Evolutionary conservation across 768 basidiomycete species (phyloP).

Genomic region (Pleurotus cornucopiae): DNA sequence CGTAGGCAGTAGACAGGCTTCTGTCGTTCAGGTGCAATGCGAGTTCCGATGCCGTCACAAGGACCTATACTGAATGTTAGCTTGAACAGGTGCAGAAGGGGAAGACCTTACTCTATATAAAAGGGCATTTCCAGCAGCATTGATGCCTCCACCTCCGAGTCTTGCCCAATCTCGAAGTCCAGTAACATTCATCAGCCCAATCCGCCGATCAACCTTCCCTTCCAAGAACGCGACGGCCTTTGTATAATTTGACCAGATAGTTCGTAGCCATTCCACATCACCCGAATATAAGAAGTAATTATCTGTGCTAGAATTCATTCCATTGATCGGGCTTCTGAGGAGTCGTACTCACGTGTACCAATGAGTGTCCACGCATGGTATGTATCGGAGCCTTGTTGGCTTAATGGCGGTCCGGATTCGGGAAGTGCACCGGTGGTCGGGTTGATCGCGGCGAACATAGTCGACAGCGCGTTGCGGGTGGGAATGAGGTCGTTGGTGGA

Average conservation of each 20-base stretch:
- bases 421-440: constrained; percentile 51
- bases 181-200: constrained; percentile 52
- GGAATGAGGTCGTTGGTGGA: constrained; percentile 56
- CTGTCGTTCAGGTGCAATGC: constrained; percentile 33
- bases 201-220: constrained; percentile 41
- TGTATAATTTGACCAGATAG: constrained; percentile 52
- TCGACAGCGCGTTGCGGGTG: constrained; percentile 51
- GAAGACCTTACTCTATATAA: constrained; percentile 35
- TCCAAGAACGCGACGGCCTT: constrained; percentile 52
- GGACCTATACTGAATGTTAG: constrained; percentile 28
- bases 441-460: constrained; percentile 53
- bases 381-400: constrained; percentile 43
- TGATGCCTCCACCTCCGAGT: constrained; percentile 50
- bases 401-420: constrained; percentile 47
- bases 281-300: constrained; percentile 57
- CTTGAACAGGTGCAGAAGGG: too few relatives aligned
- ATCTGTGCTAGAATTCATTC: constrained; percentile 22
- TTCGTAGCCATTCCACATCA: constrained; percentile 45
- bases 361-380: constrained; percentile 62
- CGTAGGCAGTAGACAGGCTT: constrained; percentile 31
- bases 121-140: constrained; percentile 53
- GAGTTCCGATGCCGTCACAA: constrained; percentile 42
- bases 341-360: constrained; percentile 36
- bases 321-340: background rate
- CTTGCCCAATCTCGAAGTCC: constrained; percentile 57